Evolutionary conservation across 306 rosid genomes (phyloP), one percentile per base, ranked within the genome.

Genomic region (Begonia fuchsioides): DNA sequence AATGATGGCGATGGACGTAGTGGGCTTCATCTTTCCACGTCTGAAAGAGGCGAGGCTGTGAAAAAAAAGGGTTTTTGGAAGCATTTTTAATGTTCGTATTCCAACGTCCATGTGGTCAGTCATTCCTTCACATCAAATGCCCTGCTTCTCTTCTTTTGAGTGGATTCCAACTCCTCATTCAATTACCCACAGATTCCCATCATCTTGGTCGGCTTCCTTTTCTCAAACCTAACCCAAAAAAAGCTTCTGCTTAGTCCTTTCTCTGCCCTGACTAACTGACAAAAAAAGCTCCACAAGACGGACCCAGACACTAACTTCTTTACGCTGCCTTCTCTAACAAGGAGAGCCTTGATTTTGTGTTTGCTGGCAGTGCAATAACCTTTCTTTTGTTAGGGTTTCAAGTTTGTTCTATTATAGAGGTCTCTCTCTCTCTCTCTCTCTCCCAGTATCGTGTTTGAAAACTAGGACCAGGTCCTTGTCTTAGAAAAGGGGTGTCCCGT

Each of bases 161-260:
- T 84, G 97, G 97, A 81, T 79, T 84, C 95, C 95, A 90, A 78
- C 97, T 81, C 95, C 76, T 81, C 87, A 43, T 81, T 75, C 97
- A 90, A 81, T 88, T 82, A 75, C 17, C 55, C 32, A 16, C 38
- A 10, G 17, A 51, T 51, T 32, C 43, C 9, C 43, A 11, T n/a
- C 20, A 13, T 6, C 13, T 26, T 10, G 9, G 43, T 0, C 15
- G 26, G n/a, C 26, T 52, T 44, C 32, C 51, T 18, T 44, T 55
- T 43, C 50, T 7, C 50, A 8, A 10, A 43, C 44, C 59, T 39
- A 18, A 55, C 26, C 59, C 14, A 26, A 18, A 53, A 47, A 20
- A 19, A 1, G 1, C 50, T 44, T 54, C n/a, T 11, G 6, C 13
- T 53, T 41, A 15, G 19, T 15, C 35, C 45, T 7, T 6, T 10